Evolutionary conservation across 257 asterid species (phyloP).

Genomic region (Coffea eugenioides): DNA sequence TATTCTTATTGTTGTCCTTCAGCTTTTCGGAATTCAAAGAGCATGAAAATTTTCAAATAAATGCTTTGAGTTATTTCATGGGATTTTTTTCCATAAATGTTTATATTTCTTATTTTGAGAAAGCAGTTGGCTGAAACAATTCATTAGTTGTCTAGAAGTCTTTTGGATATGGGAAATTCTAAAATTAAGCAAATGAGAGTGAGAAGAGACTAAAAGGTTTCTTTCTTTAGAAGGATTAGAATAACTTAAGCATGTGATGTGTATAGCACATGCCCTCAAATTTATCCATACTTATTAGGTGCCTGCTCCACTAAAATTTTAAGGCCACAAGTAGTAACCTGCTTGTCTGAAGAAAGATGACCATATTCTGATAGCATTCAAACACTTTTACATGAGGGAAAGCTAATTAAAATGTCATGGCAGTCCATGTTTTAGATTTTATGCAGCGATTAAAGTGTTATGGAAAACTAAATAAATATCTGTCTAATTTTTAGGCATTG

Average conservation of each 20-base stretch:
- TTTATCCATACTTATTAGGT: neutral
- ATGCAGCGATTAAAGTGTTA: neutral
- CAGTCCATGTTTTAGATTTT: neutral
- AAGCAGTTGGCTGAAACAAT: neutral
- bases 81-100: neutral
- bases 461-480: neutral
- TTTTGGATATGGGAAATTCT: neutral
- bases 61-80: neutral
- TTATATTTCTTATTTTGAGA: neutral
- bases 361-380: neutral
- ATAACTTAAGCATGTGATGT: neutral
- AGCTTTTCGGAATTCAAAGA: neutral
- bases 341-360: neutral
- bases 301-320: neutral
- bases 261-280: neutral
- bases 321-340: neutral
- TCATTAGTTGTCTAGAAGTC: neutral
- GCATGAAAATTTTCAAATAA: neutral
- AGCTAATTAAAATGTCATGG: neutral
- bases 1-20: constrained; percentile 2
- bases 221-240: neutral
- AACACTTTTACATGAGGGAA: neutral
- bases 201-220: neutral
- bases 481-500: neutral
- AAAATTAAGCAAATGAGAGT: neutral